Base-by-base conservation (phyloP, 192 early-diverging fungal species). In the Rhizoclosmatium sp. region DNA sequence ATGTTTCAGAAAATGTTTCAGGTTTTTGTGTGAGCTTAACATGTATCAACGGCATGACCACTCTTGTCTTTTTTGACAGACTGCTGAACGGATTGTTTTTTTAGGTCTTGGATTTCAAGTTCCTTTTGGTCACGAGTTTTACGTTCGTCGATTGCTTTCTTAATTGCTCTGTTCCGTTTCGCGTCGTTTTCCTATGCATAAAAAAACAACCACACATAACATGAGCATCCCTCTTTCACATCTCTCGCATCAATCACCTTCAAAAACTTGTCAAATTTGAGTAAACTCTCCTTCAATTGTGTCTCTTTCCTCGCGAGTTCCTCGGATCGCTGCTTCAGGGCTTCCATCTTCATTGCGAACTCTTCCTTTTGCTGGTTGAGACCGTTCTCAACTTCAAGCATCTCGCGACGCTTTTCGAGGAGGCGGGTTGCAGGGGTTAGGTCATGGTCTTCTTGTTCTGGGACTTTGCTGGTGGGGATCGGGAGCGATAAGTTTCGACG, bases 261-360 rank as follows among this genome's bases (percentile, higher is more conserved):
- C 10, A 91, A 72, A 79, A 89, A 91, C 79, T 91, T 91, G 68
- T 91, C 90, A 83, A 91, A 91, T 81, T 91, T 91, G 39, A 85
- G 71, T 46, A 90, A 78, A 54, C 78, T 81, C 71, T 91, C 89
- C 75, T 88, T 87, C 47, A 91, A 77, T 76, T 83, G 82, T 14
- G 65, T 65, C 62, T 91, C 89, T 71, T 91, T 91, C 39, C 86
- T 69, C n/a, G 81, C 83, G 4, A 91, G 79, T 73, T 91, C 90
- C 67, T 90, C 90, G 44, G 89, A 44, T 65, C 90, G 74, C 76
- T 88, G 85, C 4, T 81, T 79, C 48, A 91, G 81, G n/a, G 82
- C 79, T 67, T 91, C 87, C 84, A 91, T 91, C 72, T 91, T 91
- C 77, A 89, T 82, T 39, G 89, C 84, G 79, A 91, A 91, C 68